Evolutionary conservation across 83 land plant species (phyloP), one percentile per base, ranked within the genome.

Genomic region (Diphasiastrum complanatum): DNA sequence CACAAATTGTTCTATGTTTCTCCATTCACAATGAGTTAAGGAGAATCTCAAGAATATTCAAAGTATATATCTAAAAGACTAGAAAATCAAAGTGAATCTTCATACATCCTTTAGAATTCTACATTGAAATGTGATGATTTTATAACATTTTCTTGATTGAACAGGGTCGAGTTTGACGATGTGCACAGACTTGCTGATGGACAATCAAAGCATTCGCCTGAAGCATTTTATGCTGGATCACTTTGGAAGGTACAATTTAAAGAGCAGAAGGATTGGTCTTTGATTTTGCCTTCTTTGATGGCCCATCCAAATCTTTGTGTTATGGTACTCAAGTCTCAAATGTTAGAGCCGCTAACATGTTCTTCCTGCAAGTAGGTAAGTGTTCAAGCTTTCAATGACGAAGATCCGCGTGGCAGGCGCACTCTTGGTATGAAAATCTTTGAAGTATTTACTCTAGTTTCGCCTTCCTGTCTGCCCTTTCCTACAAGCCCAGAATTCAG

Each of bases 381-480:
- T 63, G 91, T 89, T 25, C 98, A 89, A 69, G 96, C 99, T 61
- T 93, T 93, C 46, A 86, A 79, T 77, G 99, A 93, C 73, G 99
- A 93, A 83, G 99, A 93, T 70, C 96, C 91, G 59, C 96, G 93
- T 71, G 92, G 96, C 20, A 85, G 99, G 32, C 85, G 99, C 14
- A 93, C 99, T 28, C 96, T 93, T 35, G 99, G 99, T 93, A 81
- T n/a, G n/a, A n/a, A n/a, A n/a, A n/a, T n/a, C n/a, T n/a, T n/a
- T n/a, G n/a, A n/a, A n/a, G n/a, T n/a, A n/a, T n/a, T n/a, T n/a
- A n/a, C n/a, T n/a, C n/a, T n/a, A n/a, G n/a, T n/a, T n/a, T n/a
- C n/a, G n/a, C n/a, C n/a, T n/a, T n/a, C n/a, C n/a, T n/a, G n/a
- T n/a, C n/a, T n/a, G n/a, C n/a, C n/a, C n/a, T n/a, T n/a, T n/a